These are phyloP conservation scores for Pisolithus microcarpus DNA, from an alignment of 768 basidiomycete species.

Conservation along the genomic window DNA sequence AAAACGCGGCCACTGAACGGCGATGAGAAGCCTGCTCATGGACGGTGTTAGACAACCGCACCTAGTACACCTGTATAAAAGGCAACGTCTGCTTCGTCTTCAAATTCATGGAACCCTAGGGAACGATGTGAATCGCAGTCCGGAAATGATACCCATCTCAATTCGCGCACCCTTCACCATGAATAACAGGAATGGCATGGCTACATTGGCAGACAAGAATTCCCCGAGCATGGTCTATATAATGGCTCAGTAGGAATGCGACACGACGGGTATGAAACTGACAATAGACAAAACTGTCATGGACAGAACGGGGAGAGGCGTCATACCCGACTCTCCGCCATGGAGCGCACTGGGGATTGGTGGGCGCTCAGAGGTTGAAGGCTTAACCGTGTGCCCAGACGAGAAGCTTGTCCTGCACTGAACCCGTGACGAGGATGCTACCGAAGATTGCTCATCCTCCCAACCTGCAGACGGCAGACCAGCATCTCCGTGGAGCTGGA, in stretches of 20 bases:
- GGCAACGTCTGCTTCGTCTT: constrained; percentile 79
- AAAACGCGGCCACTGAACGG: constrained; percentile 67
- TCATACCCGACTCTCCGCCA: constrained; percentile 57
- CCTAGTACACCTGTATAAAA: constrained; percentile 85
- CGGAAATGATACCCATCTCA: constrained; percentile 8
- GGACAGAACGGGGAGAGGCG: constrained; percentile 77
- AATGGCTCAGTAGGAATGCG: constrained; percentile 3
- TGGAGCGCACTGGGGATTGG: constrained; percentile 74
- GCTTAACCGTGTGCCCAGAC: constrained; percentile 19
- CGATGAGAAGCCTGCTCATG: constrained; percentile 6
- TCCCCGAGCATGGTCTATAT: constrained; percentile 87
- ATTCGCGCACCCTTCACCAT: constrained; percentile 75
- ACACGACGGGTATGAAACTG: constrained; percentile 23
- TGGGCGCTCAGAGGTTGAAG: constrained; percentile 42
- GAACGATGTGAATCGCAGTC: constrained; percentile 1
- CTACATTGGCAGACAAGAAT: constrained; percentile 89
- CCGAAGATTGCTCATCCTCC: constrained; percentile 32
- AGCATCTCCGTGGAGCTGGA: constrained; percentile 14
- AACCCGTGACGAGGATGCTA: constrained; percentile 37
- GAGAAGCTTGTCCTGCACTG: constrained; percentile 36
- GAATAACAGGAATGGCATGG: constrained; percentile 85
- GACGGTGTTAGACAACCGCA: constrained; percentile 26
- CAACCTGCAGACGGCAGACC: constrained; percentile 16
- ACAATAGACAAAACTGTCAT: constrained; percentile 93
- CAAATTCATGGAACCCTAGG: constrained; percentile 60